Evolutionary conservation across 2,329 filamentous ascomycete genomes (phyloP), one percentile per base, ranked within the genome.

Genomic region (Ascocoryne sarcoides): DNA sequence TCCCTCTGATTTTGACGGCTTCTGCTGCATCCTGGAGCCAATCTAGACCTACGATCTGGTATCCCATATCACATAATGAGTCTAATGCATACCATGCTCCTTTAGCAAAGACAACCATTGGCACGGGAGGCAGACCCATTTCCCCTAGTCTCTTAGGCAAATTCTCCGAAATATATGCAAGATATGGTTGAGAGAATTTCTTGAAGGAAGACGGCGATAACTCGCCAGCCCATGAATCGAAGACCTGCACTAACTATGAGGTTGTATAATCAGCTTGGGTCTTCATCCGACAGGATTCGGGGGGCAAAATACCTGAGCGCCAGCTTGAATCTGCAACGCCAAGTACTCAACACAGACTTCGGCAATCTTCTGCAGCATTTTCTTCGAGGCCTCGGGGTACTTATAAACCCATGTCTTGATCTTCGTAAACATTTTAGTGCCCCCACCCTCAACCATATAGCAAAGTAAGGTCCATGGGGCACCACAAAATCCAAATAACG

Each of bases 381-480:
- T 77, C 68, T 92, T 88, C 46, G 82, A 80, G 60, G 84, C 86
- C 48, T 84, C 71, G 0, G 84, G 75, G 57, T 95, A 87, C 63
- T 78, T 87, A 71, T 90, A 98, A 45, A 96, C 80, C 92, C 92
- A 98, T 18, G 84, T 94, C 74, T 98, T 98, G 57, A 79, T 83
- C 65, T 95, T 82, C 45, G 85, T 79, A 67, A 96, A 96, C 59
- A 96, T 71, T 69, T 96, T 96, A 53, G 84, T 93, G 32, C 92
- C 92, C 35, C 92, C 92, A 12, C 92, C 92, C 65, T 98, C 92
- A 14, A 96, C 87, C 92, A 98, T 98, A 68, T 98, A 98, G 69
- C 90, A 95, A 58, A 98, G 75, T 44, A 98, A 65, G 2, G 92
- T 98, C 87, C 92, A 98, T 1, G 92, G 92, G 5, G 92, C 89